Conservation (phyloP, 1,139 yeast species). For the Spencermartinsiella ligniputridi region DNA sequence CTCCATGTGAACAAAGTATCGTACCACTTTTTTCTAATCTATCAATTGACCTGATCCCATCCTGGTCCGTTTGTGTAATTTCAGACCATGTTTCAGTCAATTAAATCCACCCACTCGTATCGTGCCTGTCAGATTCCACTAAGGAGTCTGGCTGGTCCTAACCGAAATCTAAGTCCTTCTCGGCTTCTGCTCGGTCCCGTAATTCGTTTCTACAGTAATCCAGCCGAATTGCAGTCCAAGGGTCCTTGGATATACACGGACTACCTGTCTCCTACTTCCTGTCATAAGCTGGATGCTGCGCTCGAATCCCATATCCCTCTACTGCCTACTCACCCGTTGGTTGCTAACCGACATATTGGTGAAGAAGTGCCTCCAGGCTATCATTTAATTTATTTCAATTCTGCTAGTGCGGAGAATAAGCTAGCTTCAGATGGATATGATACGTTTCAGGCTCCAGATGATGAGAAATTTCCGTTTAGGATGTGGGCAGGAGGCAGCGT, state of each 20-base stretch:
- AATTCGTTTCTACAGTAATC: not conserved
- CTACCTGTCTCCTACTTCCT: constrained; percentile 19
- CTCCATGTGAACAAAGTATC: too few species aligned
- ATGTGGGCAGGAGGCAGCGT: constrained; percentile 81
- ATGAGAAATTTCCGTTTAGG: constrained; percentile 46
- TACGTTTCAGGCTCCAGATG: constrained; percentile 66
- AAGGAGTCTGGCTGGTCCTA: too few species aligned
- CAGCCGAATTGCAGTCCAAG: not conserved
- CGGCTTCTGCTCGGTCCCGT: not conserved
- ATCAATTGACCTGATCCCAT: too few species aligned
- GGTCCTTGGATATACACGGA: constrained; percentile 29
- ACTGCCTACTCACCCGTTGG: constrained; percentile 2
- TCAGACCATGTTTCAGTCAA: too few species aligned
- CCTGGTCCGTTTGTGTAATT: too few species aligned
- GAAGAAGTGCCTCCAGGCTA: constrained; percentile 47
- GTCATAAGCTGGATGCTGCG: constrained; percentile 25
- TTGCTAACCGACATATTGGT: constrained; percentile 15
- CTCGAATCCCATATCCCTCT: constrained; percentile 19
- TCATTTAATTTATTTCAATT: constrained; percentile 62
- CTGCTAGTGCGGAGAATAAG: constrained; percentile 45
- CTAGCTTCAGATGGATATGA: constrained; percentile 79
- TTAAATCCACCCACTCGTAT: too few species aligned
- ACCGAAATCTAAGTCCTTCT: not conserved
- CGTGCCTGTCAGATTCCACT: too few species aligned
- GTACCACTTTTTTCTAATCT: too few species aligned